Conservation (phyloP, 108 stramenopile species). For the Tribonema minus region DNA sequence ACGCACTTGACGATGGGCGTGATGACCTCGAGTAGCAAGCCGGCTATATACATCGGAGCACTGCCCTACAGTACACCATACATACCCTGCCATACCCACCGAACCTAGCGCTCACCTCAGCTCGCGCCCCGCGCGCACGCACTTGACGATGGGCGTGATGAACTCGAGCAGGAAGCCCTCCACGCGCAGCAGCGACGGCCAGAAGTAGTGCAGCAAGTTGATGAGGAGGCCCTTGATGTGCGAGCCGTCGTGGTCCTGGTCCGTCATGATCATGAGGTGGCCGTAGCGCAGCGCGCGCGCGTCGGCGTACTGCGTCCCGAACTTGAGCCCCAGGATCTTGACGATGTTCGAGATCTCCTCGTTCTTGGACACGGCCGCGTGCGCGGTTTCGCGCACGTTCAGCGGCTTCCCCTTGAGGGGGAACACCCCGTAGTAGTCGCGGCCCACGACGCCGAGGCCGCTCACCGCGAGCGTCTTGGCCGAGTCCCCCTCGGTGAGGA, state of each 20-base stretch:
- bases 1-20: conserved; percentile 95
- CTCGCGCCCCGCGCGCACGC: neutral
- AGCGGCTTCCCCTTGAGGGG: conserved; percentile 96
- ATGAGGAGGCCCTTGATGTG: conserved; percentile 99
- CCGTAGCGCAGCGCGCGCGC: conserved; percentile 86
- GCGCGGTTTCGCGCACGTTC: conserved; percentile 87
- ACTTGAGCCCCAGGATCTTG: conserved; percentile 95
- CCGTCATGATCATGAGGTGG: conserved; percentile 99
- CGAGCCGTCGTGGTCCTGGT: conserved; percentile 98
- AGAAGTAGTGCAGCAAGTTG: conserved; percentile 95
- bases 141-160: conserved; percentile 99
- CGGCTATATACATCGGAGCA: no score
- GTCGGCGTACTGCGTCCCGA: conserved; percentile 74
- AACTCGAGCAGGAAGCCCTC: conserved; percentile 96
- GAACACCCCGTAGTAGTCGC: conserved; percentile 91
- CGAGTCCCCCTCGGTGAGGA: conserved; percentile 97
- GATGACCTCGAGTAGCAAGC: conserved; percentile 97
- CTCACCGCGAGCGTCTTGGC: conserved; percentile 93
- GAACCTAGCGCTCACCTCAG: no score
- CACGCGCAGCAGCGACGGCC: conserved; percentile 89
- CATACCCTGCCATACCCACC: no score
- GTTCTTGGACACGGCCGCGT: conserved; percentile 80
- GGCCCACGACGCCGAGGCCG: conserved; percentile 87
- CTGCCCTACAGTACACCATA: no score
- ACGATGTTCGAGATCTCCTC: conserved; percentile 92